Conservation (phyloP, 208 protist species). For the Zelonia costaricensis region DNA sequence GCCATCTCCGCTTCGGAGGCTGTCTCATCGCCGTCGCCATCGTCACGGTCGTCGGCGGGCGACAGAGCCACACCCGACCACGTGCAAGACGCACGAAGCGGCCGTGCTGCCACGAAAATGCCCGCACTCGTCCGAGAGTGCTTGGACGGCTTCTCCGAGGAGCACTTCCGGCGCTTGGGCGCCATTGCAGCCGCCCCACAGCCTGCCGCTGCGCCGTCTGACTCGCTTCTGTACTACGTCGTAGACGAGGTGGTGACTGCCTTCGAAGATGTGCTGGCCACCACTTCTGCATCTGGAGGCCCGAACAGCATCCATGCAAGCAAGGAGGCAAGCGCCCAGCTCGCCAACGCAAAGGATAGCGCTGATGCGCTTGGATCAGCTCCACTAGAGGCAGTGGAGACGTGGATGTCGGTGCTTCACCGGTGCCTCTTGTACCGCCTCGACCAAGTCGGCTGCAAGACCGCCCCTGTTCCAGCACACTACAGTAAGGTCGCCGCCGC, state of each 20-base stretch:
- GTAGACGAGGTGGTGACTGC: slow-evolving; percentile 1
- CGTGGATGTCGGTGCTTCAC: slow-evolving; percentile 4
- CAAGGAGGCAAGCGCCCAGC: too few relatives aligned
- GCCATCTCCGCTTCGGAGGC: neutral
- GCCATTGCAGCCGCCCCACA: neutral
- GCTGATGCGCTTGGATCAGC: neutral
- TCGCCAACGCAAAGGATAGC: neutral
- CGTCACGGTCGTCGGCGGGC: too few relatives aligned
- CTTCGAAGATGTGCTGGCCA: neutral
- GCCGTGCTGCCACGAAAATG: too few relatives aligned
- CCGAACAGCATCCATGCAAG: too few relatives aligned
- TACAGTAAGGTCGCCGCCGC: too few relatives aligned
- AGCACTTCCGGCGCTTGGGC: neutral
- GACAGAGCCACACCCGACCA: too few relatives aligned
- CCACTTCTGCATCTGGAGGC: too few relatives aligned
- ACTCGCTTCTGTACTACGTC: slow-evolving; percentile 1
- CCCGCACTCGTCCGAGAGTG: too few relatives aligned
- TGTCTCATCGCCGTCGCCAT: too few relatives aligned
- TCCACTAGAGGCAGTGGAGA: neutral
- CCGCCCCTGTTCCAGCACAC: too few relatives aligned
- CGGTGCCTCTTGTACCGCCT: neutral
- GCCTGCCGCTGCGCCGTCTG: neutral
- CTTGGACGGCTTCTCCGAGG: too few relatives aligned
- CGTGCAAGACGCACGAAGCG: too few relatives aligned
- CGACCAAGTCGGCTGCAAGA: neutral